Percentiles rank a stretch among this genome's conserved stretches.
phyloP scores from a whole-genome alignment of 306 rosid genomes.

The Glycyrrhiza uralensis region DNA sequence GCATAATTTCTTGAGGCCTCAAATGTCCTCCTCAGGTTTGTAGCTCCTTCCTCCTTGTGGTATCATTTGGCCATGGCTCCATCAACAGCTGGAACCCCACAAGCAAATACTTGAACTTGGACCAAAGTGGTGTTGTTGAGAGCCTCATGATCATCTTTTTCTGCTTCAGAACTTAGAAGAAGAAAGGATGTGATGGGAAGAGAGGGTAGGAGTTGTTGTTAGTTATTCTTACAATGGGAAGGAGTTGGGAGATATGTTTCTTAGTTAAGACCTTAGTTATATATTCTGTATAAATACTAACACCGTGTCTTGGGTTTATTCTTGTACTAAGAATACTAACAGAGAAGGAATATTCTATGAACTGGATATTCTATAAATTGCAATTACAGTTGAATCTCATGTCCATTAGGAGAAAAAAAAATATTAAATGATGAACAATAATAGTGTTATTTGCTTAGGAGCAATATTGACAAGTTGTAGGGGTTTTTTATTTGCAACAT shows the following conservation, averaged over 20 bases:
- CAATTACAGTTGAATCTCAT: constrained; percentile 43
- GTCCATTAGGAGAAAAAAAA: constrained; percentile 8
- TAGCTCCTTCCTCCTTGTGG: background rate
- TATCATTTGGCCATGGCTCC: constrained; percentile 49
- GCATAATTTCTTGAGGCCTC: constrained; percentile 37
- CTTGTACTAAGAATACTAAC: background rate
- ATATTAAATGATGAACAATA: background rate
- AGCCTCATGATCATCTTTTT: constrained; percentile 21
- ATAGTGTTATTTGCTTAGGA: background rate
- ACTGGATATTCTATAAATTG: background rate
- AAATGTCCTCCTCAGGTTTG: constrained; percentile 14
- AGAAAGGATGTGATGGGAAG: background rate
- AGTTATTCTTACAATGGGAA: constrained; percentile 28
- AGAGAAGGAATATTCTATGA: constrained; percentile 26
- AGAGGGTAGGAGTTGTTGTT: background rate
- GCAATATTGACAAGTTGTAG: background rate
- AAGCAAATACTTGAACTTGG: background rate
- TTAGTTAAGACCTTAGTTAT: background rate
- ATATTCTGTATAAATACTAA: background rate
- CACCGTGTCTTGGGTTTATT: constrained; percentile 1
- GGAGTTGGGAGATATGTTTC: background rate
- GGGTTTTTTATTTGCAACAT: background rate
- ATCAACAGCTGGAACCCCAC: constrained; percentile 2
- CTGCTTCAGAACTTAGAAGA: background rate
- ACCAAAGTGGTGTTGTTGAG: constrained; percentile 10